Base-by-base conservation (phyloP, 805 yeast genomes). In the Starmerella riodocensis region DNA sequence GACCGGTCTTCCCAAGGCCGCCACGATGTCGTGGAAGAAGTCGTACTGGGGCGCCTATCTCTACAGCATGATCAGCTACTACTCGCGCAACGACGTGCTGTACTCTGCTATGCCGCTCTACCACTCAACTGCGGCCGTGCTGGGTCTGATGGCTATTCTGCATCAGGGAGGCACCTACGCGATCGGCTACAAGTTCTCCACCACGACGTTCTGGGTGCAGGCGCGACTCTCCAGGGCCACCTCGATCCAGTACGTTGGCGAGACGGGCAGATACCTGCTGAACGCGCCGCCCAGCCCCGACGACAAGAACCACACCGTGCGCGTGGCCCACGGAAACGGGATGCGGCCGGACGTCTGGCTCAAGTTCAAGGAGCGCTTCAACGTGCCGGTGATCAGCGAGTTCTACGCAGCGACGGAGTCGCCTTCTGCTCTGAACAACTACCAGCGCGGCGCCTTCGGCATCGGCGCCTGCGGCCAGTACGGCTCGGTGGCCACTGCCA, bases 61-160 rank as follows among this genome's bases (percentile, higher is more conserved):
- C 20, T 85, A 83, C 54, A 82, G 83, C 1, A 69, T 69, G 47
- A 76, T 82, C 30, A 70, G 79, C 63, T 69, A 74, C 43, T 65
- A 83, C 49, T 58, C 63, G n/a, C 45, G 58, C 5, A 55, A 63
- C 4, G 73, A 80, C 13, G 71, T 68, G 11, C 76, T 83, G 8
- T 80, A 79, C 62, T 82, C 94, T 0, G 82, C 94, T 1, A 86
- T 86, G 97, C 97, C 97, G 1, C 64, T 88, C 44, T 86, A 88
- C 56, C 97, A 86, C 58, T 83, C 94, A 1, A 86, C 96, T 0
- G 96, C 95, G 3, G 80, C 94, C 0, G 69, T 84, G 59, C 61
- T 86, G 39, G 95, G 95, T 11, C 73, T 78, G 5, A 67, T 86
- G 53, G 85, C 93, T 1, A 65, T 77, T 0, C 58, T 73, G 34